phyloP scores from a whole-genome alignment of 2,329 filamentous ascomycete species.

The Chaetoscypha palmicola region DNA sequence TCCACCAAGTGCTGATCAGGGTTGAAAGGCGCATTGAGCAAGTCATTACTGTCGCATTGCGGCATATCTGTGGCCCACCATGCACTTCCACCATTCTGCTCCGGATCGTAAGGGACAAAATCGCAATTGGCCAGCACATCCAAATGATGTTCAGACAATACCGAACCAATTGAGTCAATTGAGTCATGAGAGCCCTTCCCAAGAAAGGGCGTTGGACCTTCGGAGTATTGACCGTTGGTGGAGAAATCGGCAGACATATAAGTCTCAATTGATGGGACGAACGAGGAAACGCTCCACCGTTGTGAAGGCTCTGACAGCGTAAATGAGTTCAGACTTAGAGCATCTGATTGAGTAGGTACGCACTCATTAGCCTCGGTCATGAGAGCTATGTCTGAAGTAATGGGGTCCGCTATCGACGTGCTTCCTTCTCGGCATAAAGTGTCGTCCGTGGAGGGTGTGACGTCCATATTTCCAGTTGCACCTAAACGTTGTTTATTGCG shows the following conservation, averaged over 20 bases:
- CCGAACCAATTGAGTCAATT: neutral
- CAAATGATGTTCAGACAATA: neutral
- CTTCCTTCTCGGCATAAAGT: neutral
- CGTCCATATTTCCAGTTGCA: neutral
- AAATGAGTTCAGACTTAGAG: neutral
- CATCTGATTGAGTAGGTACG: neutral
- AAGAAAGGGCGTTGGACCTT: neutral
- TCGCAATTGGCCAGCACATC: neutral
- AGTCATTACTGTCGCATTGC: neutral
- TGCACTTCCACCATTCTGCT: neutral
- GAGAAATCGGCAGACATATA: neutral
- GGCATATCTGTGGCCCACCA: neutral
- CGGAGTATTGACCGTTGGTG: neutral
- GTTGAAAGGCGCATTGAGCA: neutral
- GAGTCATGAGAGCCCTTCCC: neutral
- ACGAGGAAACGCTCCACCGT: neutral
- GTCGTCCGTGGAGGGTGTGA: neutral
- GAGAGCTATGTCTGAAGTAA: neutral
- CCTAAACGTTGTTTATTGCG: neutral
- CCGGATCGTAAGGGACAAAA: neutral
- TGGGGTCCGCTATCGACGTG: neutral
- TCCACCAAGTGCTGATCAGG: neutral
- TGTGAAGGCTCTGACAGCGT: neutral
- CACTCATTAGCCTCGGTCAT: neutral
- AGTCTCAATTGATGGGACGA: neutral